Evolutionary conservation across 1,139 yeast genomes (phyloP).

Genomic region (Debaryomycetaceae sp.): DNA sequence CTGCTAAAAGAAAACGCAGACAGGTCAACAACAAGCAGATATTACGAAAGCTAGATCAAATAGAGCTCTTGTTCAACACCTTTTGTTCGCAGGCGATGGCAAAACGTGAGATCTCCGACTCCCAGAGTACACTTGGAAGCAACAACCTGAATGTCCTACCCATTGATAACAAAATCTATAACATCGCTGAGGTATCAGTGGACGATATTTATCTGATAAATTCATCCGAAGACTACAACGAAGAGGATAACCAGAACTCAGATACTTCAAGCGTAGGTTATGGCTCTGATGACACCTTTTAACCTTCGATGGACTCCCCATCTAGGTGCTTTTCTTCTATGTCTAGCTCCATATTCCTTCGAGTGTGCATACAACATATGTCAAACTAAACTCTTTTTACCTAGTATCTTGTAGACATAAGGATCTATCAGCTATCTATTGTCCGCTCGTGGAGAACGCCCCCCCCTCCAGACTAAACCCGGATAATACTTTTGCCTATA

Average conservation of each 20-base stretch:
- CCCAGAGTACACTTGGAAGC: background rate
- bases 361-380: background rate
- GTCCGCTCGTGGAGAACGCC: background rate
- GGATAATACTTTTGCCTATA: background rate
- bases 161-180: slow-evolving; percentile 11
- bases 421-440: too few relatives aligned
- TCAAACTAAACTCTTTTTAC: too few relatives aligned
- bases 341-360: too few relatives aligned
- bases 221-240: slow-evolving; percentile 10
- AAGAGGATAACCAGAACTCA: background rate
- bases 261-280: slow-evolving; percentile 7
- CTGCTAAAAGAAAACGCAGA: background rate
- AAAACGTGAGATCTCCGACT: background rate
- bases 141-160: background rate
- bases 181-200: slow-evolving; percentile 20
- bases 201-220: slow-evolving; percentile 19
- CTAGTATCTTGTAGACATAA: too few relatives aligned
- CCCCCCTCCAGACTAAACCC: background rate
- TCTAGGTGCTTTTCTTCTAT: too few relatives aligned
- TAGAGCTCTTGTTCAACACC: background rate
- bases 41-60: background rate
- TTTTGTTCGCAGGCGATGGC: background rate
- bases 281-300: slow-evolving; percentile 15
- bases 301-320: background rate
- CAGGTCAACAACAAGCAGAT: background rate